A percentile compares a stretch with the other conserved stretches of the same genome.
Conservation (phyloP, 371 early-diverging fungal genomes). For the Mycotypha africana region DNA sequence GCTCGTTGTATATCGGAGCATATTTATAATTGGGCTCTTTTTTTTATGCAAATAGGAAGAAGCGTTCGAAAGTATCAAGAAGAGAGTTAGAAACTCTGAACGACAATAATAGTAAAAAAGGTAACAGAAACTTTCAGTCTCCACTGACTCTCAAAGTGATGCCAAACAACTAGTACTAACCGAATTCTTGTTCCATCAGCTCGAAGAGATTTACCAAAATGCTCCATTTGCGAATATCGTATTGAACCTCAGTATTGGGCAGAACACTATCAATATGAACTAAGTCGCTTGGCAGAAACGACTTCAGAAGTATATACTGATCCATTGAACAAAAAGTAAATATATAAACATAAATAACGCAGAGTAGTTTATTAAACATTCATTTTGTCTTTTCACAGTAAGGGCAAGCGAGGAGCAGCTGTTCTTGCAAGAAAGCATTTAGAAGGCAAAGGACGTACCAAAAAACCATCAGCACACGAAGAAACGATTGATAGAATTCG, state of each 20-base stretch:
- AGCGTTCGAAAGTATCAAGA: constrained; percentile 17
- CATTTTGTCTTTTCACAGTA: constrained; percentile 14
- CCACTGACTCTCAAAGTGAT: too few species aligned
- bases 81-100: constrained; percentile 34
- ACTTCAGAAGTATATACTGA: constrained; percentile 29
- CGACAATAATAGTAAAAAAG: constrained; percentile 36
- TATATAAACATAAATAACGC: not conserved
- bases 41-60: constrained; percentile 8
- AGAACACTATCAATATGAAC: constrained; percentile 50
- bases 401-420: constrained; percentile 58
- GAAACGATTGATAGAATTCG: constrained; percentile 39
- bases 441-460: constrained; percentile 34
- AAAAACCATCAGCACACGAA: constrained; percentile 31
- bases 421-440: constrained; percentile 47
- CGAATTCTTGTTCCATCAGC: constrained; percentile 14
- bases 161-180: not conserved
- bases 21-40: not conserved
- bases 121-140: constrained; percentile 6
- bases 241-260: constrained; percentile 45
- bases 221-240: constrained; percentile 52
- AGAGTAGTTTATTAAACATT: not conserved
- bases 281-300: constrained; percentile 35
- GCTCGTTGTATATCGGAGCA: too few species aligned
- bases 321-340: constrained; percentile 22
- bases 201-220: constrained; percentile 40